Base-by-base conservation (phyloP, 352 stramenopile genomes). In the Pilasporangium apinafurcum region DNA sequence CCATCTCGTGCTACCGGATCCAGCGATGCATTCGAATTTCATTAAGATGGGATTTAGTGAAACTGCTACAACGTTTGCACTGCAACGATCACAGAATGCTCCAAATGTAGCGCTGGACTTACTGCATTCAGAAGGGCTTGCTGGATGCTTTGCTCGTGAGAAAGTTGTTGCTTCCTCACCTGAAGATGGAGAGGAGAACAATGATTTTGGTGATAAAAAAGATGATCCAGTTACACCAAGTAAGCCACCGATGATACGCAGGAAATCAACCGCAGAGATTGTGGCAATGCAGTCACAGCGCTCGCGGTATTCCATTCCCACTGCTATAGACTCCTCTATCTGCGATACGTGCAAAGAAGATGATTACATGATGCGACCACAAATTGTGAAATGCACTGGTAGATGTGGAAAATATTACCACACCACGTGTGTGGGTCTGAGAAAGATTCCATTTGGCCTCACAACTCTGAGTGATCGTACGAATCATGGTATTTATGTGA, bases 381-480 rank as follows among this genome's bases (percentile, higher is more conserved):
- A 92, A 46, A 53, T 92, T 34, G 73, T 92, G 0, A 51, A 37
- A 1, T 92, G 80, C 51, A 63, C 43, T 2, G 75, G 69, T 0
- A 27, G 38, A 8, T 92, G 80, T 17, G 48, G 49, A 14, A 63
- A 54, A 9, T 71, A 65, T 29, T 92, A 85, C 31, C 80, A 92
- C 50, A 90, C 80, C 10, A 83, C 57, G 6, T 92, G 80, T 39
- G 80, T 82, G 14, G 80, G 77, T 1, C 37, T 90, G 10, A 78
- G 76, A 35, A 84, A 85, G 37, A 88, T 92, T 24, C 80, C 77
- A 6, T 92, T 92, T 35, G 78, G 80, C 1, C 51, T 92, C 30
- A 89, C 75, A n/a, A 92, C 78, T 2, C 61, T 88, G 37, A 90
- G 71, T 44, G 80, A 92, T 43, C 67, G 80, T 17, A 87, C 78